Evolutionary conservation across 208 protist genomes (phyloP), one percentile per base, ranked within the genome.

Genomic region (Crithidia expoeki): DNA sequence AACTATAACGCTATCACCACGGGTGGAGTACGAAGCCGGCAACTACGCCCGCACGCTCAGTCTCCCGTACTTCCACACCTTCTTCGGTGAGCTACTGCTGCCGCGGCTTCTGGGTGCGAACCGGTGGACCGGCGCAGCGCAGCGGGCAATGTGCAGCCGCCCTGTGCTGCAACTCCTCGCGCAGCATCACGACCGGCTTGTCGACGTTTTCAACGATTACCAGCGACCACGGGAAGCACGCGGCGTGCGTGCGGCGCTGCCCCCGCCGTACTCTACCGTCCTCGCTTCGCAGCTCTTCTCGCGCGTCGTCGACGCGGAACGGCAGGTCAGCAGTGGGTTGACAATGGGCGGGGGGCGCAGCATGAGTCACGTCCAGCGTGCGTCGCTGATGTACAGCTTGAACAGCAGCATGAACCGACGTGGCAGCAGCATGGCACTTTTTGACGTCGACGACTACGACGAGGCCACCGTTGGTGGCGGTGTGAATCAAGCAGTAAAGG

Each of bases 191-290:
- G 83, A 90, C 28, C 27, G 44, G 16, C 76, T 91, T 14, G 74
- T 82, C 34, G 69, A 51, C 7, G 53, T 92, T 10, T 94, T 90
- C 60, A 47, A 67, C 7, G 50, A 50, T 38, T 92, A 83, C 53
- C 68, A 83, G 34, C 74, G 62, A 28, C 84, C 89, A 32, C 74
- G 72, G 42, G 89, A 94, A 68, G 81, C 83, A 3, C 64, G 68
- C 33, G 89, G 89, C 5, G 80, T 90, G 27, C 84, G 82, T 7
- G 40, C 64, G 21, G 68, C 76, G n/a, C 77, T 89, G 56, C 84
- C 84, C 28, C 76, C 77, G 44, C 84, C 84, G 12, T 80, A 72
- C 72, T 79, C 68, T 49, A 55, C 69, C 0, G 34, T 63, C 4
- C 56, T 76, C 11, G 75, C 49, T 28, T 66, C 73, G 11, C 72